Evolutionary conservation across 2,329 filamentous ascomycete genomes (phyloP), one percentile per base, ranked within the genome.

Genomic region (Exserohilum turcica): DNA sequence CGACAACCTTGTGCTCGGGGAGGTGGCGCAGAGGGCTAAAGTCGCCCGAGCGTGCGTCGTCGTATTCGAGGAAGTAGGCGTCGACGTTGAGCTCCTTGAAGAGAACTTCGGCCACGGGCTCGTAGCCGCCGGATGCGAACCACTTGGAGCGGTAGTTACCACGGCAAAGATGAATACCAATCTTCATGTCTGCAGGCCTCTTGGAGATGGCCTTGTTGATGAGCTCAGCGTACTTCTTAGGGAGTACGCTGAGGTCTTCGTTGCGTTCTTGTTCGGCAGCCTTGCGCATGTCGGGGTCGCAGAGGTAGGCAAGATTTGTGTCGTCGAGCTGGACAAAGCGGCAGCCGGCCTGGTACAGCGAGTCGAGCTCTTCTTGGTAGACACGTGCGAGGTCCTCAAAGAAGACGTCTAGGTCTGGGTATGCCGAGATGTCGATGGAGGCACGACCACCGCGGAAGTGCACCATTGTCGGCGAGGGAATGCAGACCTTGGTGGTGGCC

Each of bases 61-160:
- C 82, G 67, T 82, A 85, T 69, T 85, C 82, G 61, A 85, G 78
- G 73, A 84, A 85, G 71, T 84, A 85, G 12, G 79, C 82, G 60
- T 84, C 81, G 47, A 84, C 81, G 61, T 83, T 77, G 43, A 84
- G 76, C 51, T 82, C 79, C 63, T 79, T 79, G 76, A 84, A 84
- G 12, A 84, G 73, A n/a, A 82, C 79, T 68, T 83, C 80, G 31
- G 82, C 80, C 3, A 84, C 81, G 42, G 81, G 82, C 71, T 84
- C 82, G 73, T 85, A 85, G 32, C 82, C 81, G 40, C 82, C 82
- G 47, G 80, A 78, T 3, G 82, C 82, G 61, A 84, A 85, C 80
- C 81, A 84, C 65, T 82, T 80, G 44, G 73, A 77, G 13, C 82
- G 76, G 74, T 83, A 83, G 72, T 84, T 84, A 52, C 82, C 82